Percentiles rank a stretch among this genome's conserved stretches.
phyloP scores from a whole-genome alignment of 306 rosid genomes.

The Castanospermum australe region DNA sequence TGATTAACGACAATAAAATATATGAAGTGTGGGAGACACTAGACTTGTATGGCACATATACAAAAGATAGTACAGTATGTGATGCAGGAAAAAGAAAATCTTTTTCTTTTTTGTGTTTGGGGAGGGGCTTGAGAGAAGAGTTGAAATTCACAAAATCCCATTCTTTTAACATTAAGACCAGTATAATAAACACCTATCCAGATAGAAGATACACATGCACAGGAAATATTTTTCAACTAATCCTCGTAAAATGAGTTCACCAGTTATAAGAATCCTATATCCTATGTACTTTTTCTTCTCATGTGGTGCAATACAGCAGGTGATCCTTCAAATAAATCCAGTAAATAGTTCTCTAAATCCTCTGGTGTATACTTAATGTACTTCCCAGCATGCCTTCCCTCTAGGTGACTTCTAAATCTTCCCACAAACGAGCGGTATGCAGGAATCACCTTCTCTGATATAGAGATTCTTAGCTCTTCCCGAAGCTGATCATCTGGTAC shows the following conservation, averaged over 20 bases:
- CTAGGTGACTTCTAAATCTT: slow-evolving; percentile 82
- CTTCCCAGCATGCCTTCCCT: slow-evolving; percentile 79
- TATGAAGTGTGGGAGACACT: slow-evolving; percentile 37
- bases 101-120: slow-evolving; percentile 11
- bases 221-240: slow-evolving; percentile 35
- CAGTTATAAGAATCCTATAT: slow-evolving; percentile 42
- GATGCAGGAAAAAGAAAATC: slow-evolving; percentile 16
- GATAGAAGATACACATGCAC: slow-evolving; percentile 45
- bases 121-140: slow-evolving; percentile 11
- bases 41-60: slow-evolving; percentile 39
- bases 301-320: slow-evolving; percentile 73
- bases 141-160: slow-evolving; percentile 49
- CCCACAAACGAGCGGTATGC: slow-evolving; percentile 95
- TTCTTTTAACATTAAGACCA: slow-evolving; percentile 55
- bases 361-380: slow-evolving; percentile 88
- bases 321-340: slow-evolving; percentile 83
- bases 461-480: slow-evolving; percentile 81
- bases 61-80: slow-evolving; percentile 52
- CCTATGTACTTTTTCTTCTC: slow-evolving; percentile 76
- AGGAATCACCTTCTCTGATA: slow-evolving; percentile 91
- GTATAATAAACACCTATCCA: slow-evolving; percentile 49
- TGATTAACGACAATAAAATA: slow-evolving; percentile 31
- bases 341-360: slow-evolving; percentile 76
- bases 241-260: slow-evolving; percentile 52
- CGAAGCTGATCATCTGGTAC: slow-evolving; percentile 85